These are phyloP conservation scores for Ustanciosporium gigantosporum DNA, from an alignment of 1,284 basidiomycete genomes.

Conservation along the genomic window DNA sequence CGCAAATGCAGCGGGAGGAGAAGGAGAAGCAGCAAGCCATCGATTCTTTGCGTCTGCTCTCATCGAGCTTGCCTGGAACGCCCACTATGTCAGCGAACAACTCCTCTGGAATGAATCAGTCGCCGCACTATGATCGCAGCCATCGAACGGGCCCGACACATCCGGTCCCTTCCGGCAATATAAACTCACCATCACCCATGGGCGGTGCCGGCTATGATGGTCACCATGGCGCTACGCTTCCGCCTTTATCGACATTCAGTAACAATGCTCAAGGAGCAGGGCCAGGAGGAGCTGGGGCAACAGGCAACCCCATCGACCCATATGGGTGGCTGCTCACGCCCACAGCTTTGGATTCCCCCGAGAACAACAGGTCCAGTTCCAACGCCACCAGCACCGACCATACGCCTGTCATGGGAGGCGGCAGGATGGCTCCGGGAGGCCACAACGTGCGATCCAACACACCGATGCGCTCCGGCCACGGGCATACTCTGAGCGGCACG, in stretches of 20 bases:
- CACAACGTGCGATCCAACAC: not conserved
- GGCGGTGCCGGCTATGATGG: conserved; percentile 11
- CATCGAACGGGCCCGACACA: not conserved
- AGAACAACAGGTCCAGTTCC: conserved; percentile 12
- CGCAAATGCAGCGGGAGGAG: conserved; percentile 13
- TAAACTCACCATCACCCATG: conserved; percentile 7
- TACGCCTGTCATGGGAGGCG: conserved; percentile 12
- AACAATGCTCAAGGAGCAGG: not conserved
- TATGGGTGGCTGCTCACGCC: conserved; percentile 41
- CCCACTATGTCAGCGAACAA: conserved; percentile 21
- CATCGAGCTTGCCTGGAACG: conserved; percentile 22
- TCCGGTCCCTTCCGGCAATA: conserved; percentile 7
- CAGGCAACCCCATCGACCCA: conserved; percentile 37
- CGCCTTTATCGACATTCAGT: not conserved
- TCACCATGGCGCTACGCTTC: not conserved
- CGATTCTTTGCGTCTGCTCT: conserved; percentile 29
- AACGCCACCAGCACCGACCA: conserved; percentile 10
- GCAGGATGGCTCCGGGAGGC: not conserved
- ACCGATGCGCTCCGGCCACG: conserved; percentile 11
- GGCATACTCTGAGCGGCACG: conserved; percentile 4
- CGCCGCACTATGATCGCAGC: not conserved
- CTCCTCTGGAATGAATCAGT: not conserved
- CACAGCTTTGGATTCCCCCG: conserved; percentile 22
- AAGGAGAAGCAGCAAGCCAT: conserved; percentile 30
- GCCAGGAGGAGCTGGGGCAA: not conserved